phyloP scores from a whole-genome alignment of 257 asterid species.

The Fraxinus cuspidata region DNA sequence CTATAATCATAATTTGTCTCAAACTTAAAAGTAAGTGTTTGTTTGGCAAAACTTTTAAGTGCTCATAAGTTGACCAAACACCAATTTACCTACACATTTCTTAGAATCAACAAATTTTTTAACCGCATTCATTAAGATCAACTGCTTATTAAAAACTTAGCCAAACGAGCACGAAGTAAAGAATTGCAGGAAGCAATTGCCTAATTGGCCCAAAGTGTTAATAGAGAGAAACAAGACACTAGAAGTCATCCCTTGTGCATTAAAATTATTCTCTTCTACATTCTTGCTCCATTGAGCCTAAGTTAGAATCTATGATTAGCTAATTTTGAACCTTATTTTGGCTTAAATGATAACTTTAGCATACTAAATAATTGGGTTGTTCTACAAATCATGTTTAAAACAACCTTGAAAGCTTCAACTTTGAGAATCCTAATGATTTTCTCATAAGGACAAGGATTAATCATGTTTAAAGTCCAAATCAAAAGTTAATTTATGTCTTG shows the following conservation, averaged over 20 bases:
- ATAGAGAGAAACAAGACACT: neutral
- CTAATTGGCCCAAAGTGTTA: too few species aligned
- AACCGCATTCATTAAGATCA: too few species aligned
- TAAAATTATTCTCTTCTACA: neutral
- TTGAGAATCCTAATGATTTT: constrained; percentile 14
- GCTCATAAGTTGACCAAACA: too few species aligned
- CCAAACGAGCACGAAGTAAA: too few species aligned
- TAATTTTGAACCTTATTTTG: constrained; percentile 29
- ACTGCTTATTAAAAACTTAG: too few species aligned
- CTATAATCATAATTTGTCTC: too few species aligned
- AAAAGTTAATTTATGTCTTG: constrained; percentile 54
- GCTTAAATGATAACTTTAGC: constrained; percentile 18
- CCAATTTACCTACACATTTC: too few species aligned
- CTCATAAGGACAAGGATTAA: constrained; percentile 2
- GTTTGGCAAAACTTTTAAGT: too few species aligned
- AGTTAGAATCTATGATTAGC: neutral
- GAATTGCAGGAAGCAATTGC: too few species aligned
- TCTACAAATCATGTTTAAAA: neutral
- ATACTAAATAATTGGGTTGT: constrained; percentile 7
- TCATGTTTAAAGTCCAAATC: constrained; percentile 29
- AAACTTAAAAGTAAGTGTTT: too few species aligned
- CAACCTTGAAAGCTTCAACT: neutral
- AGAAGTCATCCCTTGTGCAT: neutral
- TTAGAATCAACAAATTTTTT: too few species aligned
- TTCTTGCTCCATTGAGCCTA: neutral